Base-by-base conservation (phyloP, 139 green algal species). In the Medakamo hakoo region DNA sequence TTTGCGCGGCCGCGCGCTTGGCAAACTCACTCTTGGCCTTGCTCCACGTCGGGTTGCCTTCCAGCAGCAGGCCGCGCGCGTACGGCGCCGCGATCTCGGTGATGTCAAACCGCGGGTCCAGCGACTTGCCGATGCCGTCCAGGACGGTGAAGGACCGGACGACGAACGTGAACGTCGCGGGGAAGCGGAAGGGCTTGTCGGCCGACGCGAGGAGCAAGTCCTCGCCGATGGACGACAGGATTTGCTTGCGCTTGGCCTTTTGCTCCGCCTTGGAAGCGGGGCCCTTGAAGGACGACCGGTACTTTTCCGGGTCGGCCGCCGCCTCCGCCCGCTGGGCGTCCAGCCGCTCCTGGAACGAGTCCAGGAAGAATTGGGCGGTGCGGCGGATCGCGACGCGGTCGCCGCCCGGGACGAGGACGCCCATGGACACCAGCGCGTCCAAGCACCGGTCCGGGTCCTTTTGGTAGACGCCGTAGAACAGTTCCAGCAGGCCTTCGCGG, bases 141-240 rank as follows among this genome's bases (percentile, higher is more conserved):
- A 99, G 81, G 29, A 95, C 88, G 4, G 82, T 88, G 69, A 95
- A 94, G 49, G 79, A 84, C n/a, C 86, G 73, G 58, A 84, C 77
- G 25, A 96, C 90, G 73, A 97, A 96, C 14, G 91, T 97, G 84
- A 97, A 97, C 40, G 86, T 91, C 27, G 93, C 93, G 20, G 92
- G 92, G 85, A 98, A 98, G 32, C 92, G 75, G 82, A 97, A 97
- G 27, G 93, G 93, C 86, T 98, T 93, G 84, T 98, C 93, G 20
- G 79, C 81, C 18, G 84, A 80, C 4, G 94, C 91, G 22, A 93
- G 62, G 67, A 99, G 74, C 60, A 99, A 73, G 68, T 99, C 93
- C 82, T 99, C 92, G 71, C 77, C 87, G 64, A 96, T 95, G 72
- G 69, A 81, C 21, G 79, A 71, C 31, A 98, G 75, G 69, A 96